Percentiles rank a stretch among this genome's conserved stretches.
phyloP scores from a whole-genome alignment of 2,329 filamentous ascomycete species.

The Neopestalotiopsis rosae region DNA sequence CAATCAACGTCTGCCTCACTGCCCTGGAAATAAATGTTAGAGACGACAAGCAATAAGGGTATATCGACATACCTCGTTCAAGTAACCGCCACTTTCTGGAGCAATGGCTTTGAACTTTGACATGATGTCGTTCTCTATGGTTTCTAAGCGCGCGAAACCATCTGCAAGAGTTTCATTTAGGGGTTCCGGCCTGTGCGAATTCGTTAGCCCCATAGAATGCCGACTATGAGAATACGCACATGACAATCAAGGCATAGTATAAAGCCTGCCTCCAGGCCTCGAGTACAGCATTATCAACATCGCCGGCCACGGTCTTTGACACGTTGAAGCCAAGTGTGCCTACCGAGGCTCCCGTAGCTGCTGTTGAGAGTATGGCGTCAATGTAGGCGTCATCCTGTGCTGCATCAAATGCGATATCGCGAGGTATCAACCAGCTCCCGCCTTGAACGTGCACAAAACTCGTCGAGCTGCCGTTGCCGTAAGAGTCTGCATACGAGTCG shows the following conservation, averaged over 20 bases:
- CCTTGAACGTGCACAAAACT: neutral
- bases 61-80: neutral
- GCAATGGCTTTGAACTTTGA: neutral
- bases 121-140: neutral
- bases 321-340: slow-evolving; percentile 9
- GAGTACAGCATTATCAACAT: slow-evolving; percentile 11
- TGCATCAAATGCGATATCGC: neutral
- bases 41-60: no score
- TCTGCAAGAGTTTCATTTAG: neutral
- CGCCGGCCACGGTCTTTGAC: neutral
- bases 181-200: neutral
- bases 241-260: neutral
- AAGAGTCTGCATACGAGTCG: neutral
- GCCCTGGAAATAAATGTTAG: neutral
- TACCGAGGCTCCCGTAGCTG: neutral
- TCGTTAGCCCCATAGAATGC: neutral
- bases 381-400: neutral
- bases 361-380: neutral
- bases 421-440: slow-evolving; percentile 6
- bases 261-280: slow-evolving; percentile 4
- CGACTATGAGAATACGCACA: neutral
- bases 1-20: neutral
- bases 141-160: neutral
- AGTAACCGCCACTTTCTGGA: neutral
- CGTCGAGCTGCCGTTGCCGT: neutral